These are phyloP conservation scores for Neofusicoccum ribis DNA, from an alignment of 2,329 filamentous ascomycete genomes.

Conservation along the genomic window DNA sequence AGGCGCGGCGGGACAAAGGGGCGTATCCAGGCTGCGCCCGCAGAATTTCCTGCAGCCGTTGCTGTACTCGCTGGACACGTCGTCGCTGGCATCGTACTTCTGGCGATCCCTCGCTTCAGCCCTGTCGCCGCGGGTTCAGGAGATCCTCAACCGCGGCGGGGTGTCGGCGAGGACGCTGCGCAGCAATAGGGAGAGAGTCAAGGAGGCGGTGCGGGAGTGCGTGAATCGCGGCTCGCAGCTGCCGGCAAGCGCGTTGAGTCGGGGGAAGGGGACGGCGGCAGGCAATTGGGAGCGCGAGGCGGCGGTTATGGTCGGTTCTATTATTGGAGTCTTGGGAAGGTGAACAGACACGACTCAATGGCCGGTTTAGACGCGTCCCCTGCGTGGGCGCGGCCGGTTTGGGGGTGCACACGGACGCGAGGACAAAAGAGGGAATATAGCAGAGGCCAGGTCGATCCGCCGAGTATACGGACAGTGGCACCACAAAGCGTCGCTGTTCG, in stretches of 20 bases:
- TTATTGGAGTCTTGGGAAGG: constrained; percentile 59
- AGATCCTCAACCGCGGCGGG: constrained; percentile 80
- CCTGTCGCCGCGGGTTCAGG: constrained; percentile 74
- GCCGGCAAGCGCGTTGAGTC: constrained; percentile 56
- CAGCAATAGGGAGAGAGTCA: constrained; percentile 71
- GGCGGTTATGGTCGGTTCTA: constrained; percentile 88
- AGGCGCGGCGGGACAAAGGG: constrained; percentile 32
- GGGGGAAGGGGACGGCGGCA: constrained; percentile 46
- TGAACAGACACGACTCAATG: constrained; percentile 20
- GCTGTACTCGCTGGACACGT: constrained; percentile 78
- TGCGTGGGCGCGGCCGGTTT: neutral
- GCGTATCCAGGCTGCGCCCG: constrained; percentile 36
- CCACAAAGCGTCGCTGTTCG: no score
- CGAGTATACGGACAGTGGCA: neutral
- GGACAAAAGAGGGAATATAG: constrained; percentile 5
- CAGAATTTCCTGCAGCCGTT: constrained; percentile 69
- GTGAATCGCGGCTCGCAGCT: constrained; percentile 75
- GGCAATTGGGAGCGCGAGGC: constrained; percentile 84
- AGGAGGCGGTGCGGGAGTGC: constrained; percentile 77
- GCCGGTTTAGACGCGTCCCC: neutral
- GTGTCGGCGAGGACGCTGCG: constrained; percentile 79
- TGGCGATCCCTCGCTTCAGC: constrained; percentile 85
- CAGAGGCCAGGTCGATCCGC: neutral
- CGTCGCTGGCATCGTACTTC: constrained; percentile 85
- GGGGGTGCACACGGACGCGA: neutral